Percentiles rank a stretch among this genome's conserved stretches.
phyloP scores from a whole-genome alignment of 2,329 filamentous ascomycete species.

The Zymoseptoria brevis region DNA sequence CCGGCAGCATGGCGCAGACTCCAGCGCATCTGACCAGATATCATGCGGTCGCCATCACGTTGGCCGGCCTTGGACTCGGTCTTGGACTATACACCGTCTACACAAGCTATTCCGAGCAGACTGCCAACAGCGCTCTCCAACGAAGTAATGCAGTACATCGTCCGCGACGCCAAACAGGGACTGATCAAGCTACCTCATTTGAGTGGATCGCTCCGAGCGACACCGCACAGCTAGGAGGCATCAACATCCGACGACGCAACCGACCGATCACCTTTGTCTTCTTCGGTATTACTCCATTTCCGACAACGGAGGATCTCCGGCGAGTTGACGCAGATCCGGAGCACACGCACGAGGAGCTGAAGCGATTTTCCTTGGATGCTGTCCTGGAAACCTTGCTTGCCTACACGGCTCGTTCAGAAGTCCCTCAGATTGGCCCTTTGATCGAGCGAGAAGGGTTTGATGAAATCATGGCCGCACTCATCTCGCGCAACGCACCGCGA shows the following conservation, averaged over 20 bases:
- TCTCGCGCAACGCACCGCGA: not conserved
- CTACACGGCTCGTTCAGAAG: not conserved
- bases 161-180: conserved; percentile 6
- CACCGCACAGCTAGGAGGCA: conserved; percentile 11
- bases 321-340: not conserved
- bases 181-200: not conserved
- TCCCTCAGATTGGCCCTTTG: not conserved
- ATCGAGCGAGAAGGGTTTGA: not conserved
- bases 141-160: conserved; percentile 19
- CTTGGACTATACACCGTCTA: conserved; percentile 55
- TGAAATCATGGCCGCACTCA: not conserved
- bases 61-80: conserved; percentile 50
- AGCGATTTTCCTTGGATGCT: not conserved
- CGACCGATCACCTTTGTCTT: not conserved
- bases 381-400: not conserved
- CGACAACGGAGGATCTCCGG: not conserved
- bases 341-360: not conserved
- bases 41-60: conserved; percentile 46
- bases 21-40: conserved; percentile 26
- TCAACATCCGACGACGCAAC: conserved; percentile 8
- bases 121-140: conserved; percentile 10
- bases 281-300: conserved; percentile 7
- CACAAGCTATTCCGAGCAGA: conserved; percentile 2
- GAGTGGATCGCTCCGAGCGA: conserved; percentile 5
- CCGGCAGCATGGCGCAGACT: conserved; percentile 14